Evolutionary conservation across 2,329 filamentous ascomycete genomes (phyloP), one percentile per base, ranked within the genome.

Genomic region (Colletotrichum acutatum): DNA sequence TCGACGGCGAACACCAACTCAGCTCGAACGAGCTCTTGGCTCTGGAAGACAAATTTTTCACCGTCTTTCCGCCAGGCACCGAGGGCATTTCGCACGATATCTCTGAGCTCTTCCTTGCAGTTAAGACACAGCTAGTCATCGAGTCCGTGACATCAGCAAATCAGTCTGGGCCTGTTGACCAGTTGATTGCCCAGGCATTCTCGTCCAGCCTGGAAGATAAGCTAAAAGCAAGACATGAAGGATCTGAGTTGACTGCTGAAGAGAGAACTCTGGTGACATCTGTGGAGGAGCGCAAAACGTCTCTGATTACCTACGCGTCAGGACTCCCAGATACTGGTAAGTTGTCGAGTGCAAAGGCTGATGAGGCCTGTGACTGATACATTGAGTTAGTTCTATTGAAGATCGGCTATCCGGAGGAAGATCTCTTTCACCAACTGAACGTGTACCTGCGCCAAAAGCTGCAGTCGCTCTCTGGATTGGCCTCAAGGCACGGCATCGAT

Each of bases 121-220:
- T 88, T 71, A 88, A 86, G 76, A 86, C 85, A 0, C 85, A 86
- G 61, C 78, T 82, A 71, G 81, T 92, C 62, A 90, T 93, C 71
- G 83, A 87, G 58, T 84, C 85, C 12, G 83, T 87, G 54, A 83
- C 82, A 7, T 80, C 88, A 60, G 83, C 86, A 0, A 88, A 87
- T 67, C 87, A 85, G 19, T 81, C 90, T 64, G 77, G 78, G 19
- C 82, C 85, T 16, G 70, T 75, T 49, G 89, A 90, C 16, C 87
- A 90, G 19, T 82, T 87, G 22, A 79, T 92, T 19, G 86, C 87
- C 12, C 87, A 90, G 66, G 85, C 90, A 3, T 85, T 94, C 46
- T 84, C 87, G 7, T 83, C 86, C 9, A 84, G 92, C 5, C 80
- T 93, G 2, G 86, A 92, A 30, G 84, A 85, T 12, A 82, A 83